phyloP scores from a whole-genome alignment of 495 filamentous ascomycete species.

The Penicillium salamii region DNA sequence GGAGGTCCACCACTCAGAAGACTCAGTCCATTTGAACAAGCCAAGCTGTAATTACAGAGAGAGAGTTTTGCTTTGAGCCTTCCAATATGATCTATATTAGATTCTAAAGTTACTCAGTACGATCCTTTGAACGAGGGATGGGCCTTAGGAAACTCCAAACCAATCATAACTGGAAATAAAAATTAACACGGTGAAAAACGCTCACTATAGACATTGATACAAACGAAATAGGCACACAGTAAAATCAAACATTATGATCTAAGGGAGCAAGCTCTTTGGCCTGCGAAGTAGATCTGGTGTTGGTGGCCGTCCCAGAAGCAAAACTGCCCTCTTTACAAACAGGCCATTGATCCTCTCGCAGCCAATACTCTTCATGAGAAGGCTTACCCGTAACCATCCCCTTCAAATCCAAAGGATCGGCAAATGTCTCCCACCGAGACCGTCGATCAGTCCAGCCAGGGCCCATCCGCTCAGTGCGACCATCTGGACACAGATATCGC shows the following conservation, averaged over 20 bases:
- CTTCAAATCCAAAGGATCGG: conserved; percentile 33
- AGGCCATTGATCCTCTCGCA: conserved; percentile 24
- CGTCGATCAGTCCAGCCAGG: conserved; percentile 38
- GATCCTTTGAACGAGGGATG: too few relatives aligned
- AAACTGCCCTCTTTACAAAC: conserved; percentile 33
- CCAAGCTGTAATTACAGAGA: conserved; percentile 18
- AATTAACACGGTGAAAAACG: too few relatives aligned
- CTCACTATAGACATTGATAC: too few relatives aligned
- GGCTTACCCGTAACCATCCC: conserved; percentile 24
- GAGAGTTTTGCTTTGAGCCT: neutral
- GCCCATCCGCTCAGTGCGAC: conserved; percentile 34
- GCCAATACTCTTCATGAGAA: conserved; percentile 34
- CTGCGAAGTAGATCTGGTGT: neutral
- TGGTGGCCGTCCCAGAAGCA: conserved; percentile 27
- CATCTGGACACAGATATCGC: conserved; percentile 32
- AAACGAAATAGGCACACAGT: too few relatives aligned
- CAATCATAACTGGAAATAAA: too few relatives aligned
- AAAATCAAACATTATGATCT: neutral
- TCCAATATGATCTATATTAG: too few relatives aligned
- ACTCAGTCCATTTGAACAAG: conserved; percentile 22
- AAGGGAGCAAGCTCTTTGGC: neutral
- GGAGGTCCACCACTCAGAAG: conserved; percentile 28
- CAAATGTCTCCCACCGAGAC: conserved; percentile 27
- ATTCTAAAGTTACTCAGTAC: too few relatives aligned
- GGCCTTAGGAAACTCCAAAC: too few relatives aligned